These are phyloP conservation scores for Yamadazyma sp. DNA, from an alignment of 805 yeast genomes.

Conservation along the genomic window DNA sequence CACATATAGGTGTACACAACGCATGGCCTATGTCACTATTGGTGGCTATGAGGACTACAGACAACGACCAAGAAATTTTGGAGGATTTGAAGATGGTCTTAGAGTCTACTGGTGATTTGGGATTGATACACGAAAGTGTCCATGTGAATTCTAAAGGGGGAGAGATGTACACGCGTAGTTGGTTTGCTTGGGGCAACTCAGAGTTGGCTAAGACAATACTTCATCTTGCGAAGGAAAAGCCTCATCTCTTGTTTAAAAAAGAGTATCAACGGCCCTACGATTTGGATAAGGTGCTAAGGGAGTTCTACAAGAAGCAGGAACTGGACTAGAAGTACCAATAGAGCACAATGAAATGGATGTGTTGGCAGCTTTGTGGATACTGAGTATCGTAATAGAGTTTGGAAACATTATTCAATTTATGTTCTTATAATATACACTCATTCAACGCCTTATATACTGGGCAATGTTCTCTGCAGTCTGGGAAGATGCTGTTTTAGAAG, in stretches of 20 bases:
- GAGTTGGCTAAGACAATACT: conserved; percentile 88
- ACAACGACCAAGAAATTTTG: conserved; percentile 67
- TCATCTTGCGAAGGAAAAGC: conserved; percentile 70
- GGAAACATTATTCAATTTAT: background rate
- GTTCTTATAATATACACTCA: conserved; percentile 8
- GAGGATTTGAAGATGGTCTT: conserved; percentile 50
- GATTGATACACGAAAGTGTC: conserved; percentile 82
- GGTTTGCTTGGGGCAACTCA: conserved; percentile 95
- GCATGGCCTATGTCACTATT: conserved; percentile 94
- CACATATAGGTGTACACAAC: conserved; percentile 75
- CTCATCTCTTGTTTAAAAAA: conserved; percentile 62
- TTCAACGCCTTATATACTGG: conserved; percentile 51
- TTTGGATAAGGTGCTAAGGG: conserved; percentile 25
- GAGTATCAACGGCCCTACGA: conserved; percentile 31
- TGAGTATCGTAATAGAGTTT: no score
- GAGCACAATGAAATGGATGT: no score
- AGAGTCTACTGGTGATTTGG: conserved; percentile 67
- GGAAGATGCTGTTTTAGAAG: conserved; percentile 61
- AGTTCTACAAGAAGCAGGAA: conserved; percentile 1
- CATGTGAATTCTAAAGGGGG: conserved; percentile 56
- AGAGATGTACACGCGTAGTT: conserved; percentile 65
- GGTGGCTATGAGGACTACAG: conserved; percentile 70
- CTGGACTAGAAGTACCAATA: no score
- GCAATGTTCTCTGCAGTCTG: conserved; percentile 74
- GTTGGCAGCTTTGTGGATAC: no score